Base-by-base conservation (phyloP, 164 flowering plant species). In the Stephania cephalantha region DNA sequence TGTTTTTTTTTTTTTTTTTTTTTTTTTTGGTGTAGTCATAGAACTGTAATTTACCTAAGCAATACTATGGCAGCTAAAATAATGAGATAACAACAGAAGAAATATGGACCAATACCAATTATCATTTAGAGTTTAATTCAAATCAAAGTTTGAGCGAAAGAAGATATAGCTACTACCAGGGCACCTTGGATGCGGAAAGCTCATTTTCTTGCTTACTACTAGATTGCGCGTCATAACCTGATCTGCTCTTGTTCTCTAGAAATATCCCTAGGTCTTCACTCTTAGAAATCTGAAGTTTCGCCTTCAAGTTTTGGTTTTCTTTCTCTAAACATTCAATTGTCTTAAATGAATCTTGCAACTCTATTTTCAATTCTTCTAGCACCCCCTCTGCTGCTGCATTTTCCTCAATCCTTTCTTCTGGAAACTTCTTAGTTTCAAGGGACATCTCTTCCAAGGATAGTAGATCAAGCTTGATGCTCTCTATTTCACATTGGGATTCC, bases 401-500 rank as follows among this genome's bases (percentile, higher is more conserved):
- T 84, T 88, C 94, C 71, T 77, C 83, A 77, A 71, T 25, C 66
- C 79, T 76, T 81, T 89, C 85, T 73, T 91, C 89, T 73, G 81
- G 81, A 22, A 76, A 55, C 78, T 83, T 86, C 75, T 86, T 82
- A 71, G 88, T 83, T 76, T 93, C 92, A 73, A 77, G 67, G 74
- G 71, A 85, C 55, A 78, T 78, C 61, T 87, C 88, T 79, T 87
- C 92, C 84, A 89, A 74, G 74, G 89, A 76, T 73, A 79, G 73
- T 55, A 88, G 73, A 74, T 93, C 94, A 72, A 91, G 88, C 86
- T 84, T 94, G 85, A 88, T 82, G 84, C 91, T 88, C 83, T 91
- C 97, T 71, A 90, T 88, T 84, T 94, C 97, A 82, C 95, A 90
- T 72, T 89, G 91, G 15, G 88, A 90, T 71, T 91, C 98, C 69